Base-by-base conservation (phyloP, 228 moss, liverwort and hornwort species). In the Sphagnum magellanicum region DNA sequence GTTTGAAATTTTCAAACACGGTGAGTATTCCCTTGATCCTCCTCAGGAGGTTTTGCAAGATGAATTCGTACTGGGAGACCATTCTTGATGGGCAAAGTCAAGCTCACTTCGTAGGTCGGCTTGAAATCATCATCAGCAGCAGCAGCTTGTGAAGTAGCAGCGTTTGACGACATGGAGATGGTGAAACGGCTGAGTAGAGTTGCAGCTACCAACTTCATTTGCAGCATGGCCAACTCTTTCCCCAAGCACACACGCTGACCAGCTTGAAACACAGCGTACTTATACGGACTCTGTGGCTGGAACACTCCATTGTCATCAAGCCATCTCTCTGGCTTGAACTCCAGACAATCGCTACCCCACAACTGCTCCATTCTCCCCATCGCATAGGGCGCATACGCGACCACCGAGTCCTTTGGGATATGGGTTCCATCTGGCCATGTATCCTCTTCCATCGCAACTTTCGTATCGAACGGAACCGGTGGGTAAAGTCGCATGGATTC, bases 401-500 rank as follows among this genome's bases (percentile, higher is more conserved):
- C 69, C 0, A 74, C 11, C 1, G 77, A 70, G 5, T 74, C 78
- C 59, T 85, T 73, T 0, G 51, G 6, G 4, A 82, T 16, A 4
- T 55, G 50, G 16, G 70, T 81, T 9, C 87, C 89, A 16, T 87
- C 85, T 0, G 87, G 89, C 59, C 79, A 74, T 4, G 81, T 65
- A 75, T 88, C 83, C n/a, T 83, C 80, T n/a, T 59, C 74, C 66
- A 64, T 76, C 1, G 87, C 76, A 46, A 73, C 70, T 51, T 89
- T 87, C 5, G 76, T 14, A 73, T 89, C 81, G 51, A 74, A 68
- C 3, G 89, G 83, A 8, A 92, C 75, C 0, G 87, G 87, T 7
- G 92, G 92, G 47, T 86, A 81, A 67, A 90, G 49, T 16, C 90
- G 53, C 83, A 88, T 77, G 0, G 84, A 77, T 67, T 92, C 90